A percentile compares a stretch with the other conserved stretches of the same genome.
Conservation (phyloP, 176 grass and related monocot genomes). For the Oryza meridionalis region DNA sequence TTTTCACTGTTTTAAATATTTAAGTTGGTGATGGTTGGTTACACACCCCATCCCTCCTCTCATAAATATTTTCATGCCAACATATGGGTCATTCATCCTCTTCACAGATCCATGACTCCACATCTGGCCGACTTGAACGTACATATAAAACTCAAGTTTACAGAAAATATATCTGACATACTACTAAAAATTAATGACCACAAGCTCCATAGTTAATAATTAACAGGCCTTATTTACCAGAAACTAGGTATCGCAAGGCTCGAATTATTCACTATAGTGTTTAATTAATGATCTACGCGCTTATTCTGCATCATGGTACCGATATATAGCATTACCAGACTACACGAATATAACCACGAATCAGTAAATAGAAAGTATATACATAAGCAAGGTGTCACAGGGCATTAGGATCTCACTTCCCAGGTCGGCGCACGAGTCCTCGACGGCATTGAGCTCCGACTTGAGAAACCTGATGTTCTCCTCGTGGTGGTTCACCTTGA, state of each 20-base stretch:
- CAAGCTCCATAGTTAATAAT: constrained; percentile 1
- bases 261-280: background rate
- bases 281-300: too few species aligned
- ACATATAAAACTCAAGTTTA: background rate
- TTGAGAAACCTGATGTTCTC: constrained; percentile 70
- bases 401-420: constrained; percentile 49
- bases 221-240: background rate
- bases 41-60: background rate
- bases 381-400: background rate
- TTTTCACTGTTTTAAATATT: background rate
- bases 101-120: background rate
- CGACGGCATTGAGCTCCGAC: constrained; percentile 46
- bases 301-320: too few species aligned
- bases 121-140: background rate
- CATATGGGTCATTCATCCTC: background rate
- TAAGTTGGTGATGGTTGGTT: background rate
- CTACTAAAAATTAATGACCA: background rate
- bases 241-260: background rate
- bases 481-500: constrained; percentile 74
- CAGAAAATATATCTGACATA: background rate
- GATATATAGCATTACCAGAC: too few species aligned
- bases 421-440: constrained; percentile 49
- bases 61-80: background rate
- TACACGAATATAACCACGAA: too few species aligned
- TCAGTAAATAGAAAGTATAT: background rate